Evolutionary conservation across 73 alveolate genomes (phyloP).

Genomic region (Paramecium octaurelia): DNA sequence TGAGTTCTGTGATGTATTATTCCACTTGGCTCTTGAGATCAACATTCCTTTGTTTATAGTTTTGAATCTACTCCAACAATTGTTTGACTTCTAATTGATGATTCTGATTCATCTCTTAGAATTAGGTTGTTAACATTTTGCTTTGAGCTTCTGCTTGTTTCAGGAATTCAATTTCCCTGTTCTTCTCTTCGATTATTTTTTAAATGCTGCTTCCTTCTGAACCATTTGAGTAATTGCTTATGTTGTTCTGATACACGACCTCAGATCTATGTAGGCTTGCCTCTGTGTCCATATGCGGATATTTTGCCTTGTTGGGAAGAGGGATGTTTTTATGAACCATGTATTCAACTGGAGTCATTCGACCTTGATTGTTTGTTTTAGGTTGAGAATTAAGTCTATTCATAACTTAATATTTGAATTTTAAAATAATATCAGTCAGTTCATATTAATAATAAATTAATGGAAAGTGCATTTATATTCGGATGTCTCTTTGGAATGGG

Average conservation of each 20-base stretch:
- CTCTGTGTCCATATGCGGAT: neutral
- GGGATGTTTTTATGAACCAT: conserved; percentile 40
- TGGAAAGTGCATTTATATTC: conserved; percentile 39
- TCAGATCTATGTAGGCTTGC: neutral
- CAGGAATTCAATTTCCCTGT: neutral
- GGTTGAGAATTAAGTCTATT: conserved; percentile 20
- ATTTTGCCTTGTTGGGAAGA: neutral
- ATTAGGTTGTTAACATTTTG: neutral
- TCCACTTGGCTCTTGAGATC: neutral
- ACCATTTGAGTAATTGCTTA: neutral
- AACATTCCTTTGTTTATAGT: neutral
- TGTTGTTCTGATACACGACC: neutral
- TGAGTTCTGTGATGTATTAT: neutral
- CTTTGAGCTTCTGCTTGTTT: neutral
- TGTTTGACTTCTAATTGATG: neutral
- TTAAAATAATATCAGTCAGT: conserved; percentile 13
- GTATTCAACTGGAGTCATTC: conserved; percentile 12
- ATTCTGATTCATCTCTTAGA: neutral
- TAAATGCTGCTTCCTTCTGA: neutral
- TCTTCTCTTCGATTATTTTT: neutral
- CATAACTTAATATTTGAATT: conserved; percentile 13
- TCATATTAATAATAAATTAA: neutral
- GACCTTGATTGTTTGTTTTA: neutral
- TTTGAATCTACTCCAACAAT: neutral
- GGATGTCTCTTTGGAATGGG: conserved; percentile 38